phyloP scores from a whole-genome alignment of 306 rosid genomes.

The Castanospermum australe region DNA sequence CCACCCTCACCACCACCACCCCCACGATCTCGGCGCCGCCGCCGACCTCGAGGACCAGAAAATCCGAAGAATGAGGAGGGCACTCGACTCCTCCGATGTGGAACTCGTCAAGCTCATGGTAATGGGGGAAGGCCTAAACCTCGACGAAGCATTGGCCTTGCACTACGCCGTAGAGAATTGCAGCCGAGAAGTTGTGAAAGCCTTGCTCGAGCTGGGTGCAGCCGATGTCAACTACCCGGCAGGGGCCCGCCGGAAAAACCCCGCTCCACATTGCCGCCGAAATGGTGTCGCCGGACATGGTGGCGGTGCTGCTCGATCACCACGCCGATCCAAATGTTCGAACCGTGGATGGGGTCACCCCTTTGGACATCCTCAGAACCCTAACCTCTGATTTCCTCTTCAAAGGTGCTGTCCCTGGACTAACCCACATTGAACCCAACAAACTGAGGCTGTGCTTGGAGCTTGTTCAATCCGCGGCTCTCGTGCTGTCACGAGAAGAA shows the following conservation, averaged over 20 bases:
- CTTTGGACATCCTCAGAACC: slow-evolving; percentile 90
- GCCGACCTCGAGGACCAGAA: slow-evolving; percentile 95
- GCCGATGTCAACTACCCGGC: slow-evolving; percentile 89
- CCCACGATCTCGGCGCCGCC: slow-evolving; percentile 52
- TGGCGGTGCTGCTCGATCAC: slow-evolving; percentile 73
- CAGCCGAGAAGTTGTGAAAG: slow-evolving; percentile 92
- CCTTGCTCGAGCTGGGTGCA: slow-evolving; percentile 87
- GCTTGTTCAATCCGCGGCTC: slow-evolving; percentile 95
- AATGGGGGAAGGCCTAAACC: slow-evolving; percentile 96
- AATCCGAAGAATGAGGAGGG: slow-evolving; percentile 85
- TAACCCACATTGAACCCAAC: slow-evolving; percentile 91
- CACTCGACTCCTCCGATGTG: slow-evolving; percentile 90
- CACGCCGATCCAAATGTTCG: slow-evolving; percentile 76
- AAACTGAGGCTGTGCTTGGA: slow-evolving; percentile 87
- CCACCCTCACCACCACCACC: slow-evolving; percentile 53
- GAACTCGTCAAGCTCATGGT: slow-evolving; percentile 97
- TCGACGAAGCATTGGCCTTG: slow-evolving; percentile 86
- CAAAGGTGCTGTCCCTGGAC: slow-evolving; percentile 97
- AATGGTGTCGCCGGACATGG: slow-evolving; percentile 83
- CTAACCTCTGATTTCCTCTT: slow-evolving; percentile 96
- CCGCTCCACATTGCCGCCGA: slow-evolving; percentile 84
- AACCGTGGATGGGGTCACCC: slow-evolving; percentile 62
- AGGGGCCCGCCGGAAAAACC: slow-evolving; percentile 72
- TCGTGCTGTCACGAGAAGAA: slow-evolving; percentile 44
- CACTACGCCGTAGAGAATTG: slow-evolving; percentile 92